These are phyloP conservation scores for Colletotrichum chrysophilum DNA, from an alignment of 2,329 filamentous ascomycete species.

Conservation along the genomic window DNA sequence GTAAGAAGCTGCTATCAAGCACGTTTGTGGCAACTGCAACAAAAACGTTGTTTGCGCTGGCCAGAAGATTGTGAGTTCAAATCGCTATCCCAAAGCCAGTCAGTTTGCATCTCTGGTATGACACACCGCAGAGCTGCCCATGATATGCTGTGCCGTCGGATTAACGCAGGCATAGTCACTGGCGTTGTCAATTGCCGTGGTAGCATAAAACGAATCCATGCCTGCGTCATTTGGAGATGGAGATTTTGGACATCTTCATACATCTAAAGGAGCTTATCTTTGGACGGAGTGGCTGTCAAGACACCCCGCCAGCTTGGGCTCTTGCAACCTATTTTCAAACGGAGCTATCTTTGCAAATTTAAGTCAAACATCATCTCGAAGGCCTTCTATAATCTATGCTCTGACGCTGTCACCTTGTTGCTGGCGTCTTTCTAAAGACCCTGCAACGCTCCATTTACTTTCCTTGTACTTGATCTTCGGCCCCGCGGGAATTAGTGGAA, in stretches of 20 bases:
- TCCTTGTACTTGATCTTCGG: no score
- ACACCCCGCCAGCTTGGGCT: neutral
- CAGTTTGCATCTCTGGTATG: neutral
- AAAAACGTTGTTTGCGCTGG: neutral
- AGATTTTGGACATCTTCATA: neutral
- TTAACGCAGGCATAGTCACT: no score
- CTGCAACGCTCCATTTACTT: no score
- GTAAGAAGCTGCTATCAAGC: neutral
- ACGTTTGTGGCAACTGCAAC: neutral
- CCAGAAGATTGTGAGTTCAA: neutral
- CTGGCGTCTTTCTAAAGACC: no score
- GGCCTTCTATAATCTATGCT: neutral
- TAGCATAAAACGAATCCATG: neutral
- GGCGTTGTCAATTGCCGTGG: neutral
- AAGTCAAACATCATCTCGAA: neutral
- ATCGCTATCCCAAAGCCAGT: neutral
- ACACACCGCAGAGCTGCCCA: neutral
- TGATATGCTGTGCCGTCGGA: neutral
- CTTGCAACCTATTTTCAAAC: neutral
- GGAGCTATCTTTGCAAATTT: neutral
- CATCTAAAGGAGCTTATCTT: neutral
- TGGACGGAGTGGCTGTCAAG: neutral
- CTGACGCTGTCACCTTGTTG: no score
- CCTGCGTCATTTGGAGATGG: neutral
- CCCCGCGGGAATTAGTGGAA: no score